Percentiles rank a stretch among this genome's conserved stretches.
These are phyloP conservation scores for Albugo candida DNA, from an alignment of 352 stramenopile genomes.

Conservation along the genomic window DNA sequence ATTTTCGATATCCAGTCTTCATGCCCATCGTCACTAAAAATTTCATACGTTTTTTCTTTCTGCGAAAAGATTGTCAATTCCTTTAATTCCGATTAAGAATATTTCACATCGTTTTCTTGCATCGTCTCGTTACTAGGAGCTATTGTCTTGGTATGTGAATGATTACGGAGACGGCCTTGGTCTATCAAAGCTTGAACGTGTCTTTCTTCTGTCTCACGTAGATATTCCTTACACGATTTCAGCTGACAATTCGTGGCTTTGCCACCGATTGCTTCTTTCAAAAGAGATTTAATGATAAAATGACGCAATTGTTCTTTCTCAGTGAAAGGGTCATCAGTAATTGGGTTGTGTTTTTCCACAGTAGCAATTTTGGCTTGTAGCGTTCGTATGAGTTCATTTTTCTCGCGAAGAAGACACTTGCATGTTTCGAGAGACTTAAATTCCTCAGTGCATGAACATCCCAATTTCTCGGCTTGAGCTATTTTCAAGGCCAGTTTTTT, in stretches of 20 bases:
- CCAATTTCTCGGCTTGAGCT: conserved; percentile 1
- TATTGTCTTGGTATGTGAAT: not conserved
- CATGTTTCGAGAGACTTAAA: conserved; percentile 4
- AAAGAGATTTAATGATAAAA: conserved; percentile 10
- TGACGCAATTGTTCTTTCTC: conserved; percentile 16
- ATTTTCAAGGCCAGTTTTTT: conserved; percentile 21
- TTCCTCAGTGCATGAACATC: conserved; percentile 1
- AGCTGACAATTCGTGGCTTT: conserved; percentile 7
- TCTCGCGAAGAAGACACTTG: conserved; percentile 18
- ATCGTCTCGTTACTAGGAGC: not conserved
- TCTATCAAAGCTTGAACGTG: conserved; percentile 12
- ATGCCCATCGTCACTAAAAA: conserved; percentile 15
- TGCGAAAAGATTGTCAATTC: no score
- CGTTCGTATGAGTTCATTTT: conserved; percentile 32
- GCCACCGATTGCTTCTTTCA: conserved; percentile 9
- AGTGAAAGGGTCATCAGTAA: conserved; percentile 9
- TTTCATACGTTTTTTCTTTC: not conserved
- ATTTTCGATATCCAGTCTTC: conserved; percentile 14
- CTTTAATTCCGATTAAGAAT: conserved; percentile 1
- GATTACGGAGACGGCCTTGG: not conserved
- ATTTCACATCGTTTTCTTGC: conserved; percentile 7
- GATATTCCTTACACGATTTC: conserved; percentile 1
- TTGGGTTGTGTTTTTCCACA: conserved; percentile 21
- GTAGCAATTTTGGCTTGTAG: conserved; percentile 39
- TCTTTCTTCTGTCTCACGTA: conserved; percentile 2